phyloP scores from a whole-genome alignment of 441 rosid species.

The Lepidium campestre region DNA sequence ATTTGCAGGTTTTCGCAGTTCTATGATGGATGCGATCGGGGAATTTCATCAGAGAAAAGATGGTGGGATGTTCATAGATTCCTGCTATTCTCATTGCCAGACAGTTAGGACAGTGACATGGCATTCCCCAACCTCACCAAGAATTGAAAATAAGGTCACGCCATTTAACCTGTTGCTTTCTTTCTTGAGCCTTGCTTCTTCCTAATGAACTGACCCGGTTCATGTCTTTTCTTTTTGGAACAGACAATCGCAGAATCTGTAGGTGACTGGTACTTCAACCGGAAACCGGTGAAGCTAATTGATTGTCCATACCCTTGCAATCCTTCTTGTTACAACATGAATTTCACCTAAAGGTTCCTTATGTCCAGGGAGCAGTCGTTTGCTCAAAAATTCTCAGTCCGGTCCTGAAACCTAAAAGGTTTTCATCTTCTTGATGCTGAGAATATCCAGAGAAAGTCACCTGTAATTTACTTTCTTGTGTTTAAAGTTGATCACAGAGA shows the following conservation, averaged over 20 bases:
- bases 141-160: slow-evolving; percentile 58
- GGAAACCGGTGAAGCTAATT: slow-evolving; percentile 49
- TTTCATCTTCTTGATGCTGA: slow-evolving; percentile 1
- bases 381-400: not conserved
- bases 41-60: slow-evolving; percentile 42
- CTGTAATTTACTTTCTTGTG: not conserved
- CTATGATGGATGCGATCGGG: slow-evolving; percentile 53
- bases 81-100: slow-evolving; percentile 85
- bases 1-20: slow-evolving; percentile 55
- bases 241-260: slow-evolving; percentile 88
- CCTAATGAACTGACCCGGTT: slow-evolving; percentile 4
- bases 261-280: slow-evolving; percentile 84
- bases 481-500: not conserved
- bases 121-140: slow-evolving; percentile 69
- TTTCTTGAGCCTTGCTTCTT: slow-evolving; percentile 7
- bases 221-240: slow-evolving; percentile 10
- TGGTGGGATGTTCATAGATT: slow-evolving; percentile 70
- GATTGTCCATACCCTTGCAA: slow-evolving; percentile 94
- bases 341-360: slow-evolving; percentile 33
- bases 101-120: slow-evolving; percentile 55
- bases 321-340: slow-evolving; percentile 74
- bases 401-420: not conserved
- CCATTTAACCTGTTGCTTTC: not conserved
- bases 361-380: not conserved
- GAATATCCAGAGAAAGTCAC: slow-evolving; percentile 2